Conservation (phyloP, 441 rosid species). For the Gossypium trilobum region DNA sequence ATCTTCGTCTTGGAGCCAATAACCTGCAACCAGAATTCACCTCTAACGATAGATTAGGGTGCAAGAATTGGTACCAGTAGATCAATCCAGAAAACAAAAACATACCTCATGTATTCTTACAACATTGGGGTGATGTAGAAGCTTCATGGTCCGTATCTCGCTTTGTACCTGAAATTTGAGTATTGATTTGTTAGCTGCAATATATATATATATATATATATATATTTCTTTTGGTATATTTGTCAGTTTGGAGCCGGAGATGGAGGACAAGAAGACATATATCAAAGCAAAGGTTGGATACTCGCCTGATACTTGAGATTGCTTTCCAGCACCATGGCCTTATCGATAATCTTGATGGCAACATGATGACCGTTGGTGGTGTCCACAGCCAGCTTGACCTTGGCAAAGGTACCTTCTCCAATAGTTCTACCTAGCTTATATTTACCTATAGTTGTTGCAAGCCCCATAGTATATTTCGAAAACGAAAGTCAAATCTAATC, state of each 20-base stretch:
- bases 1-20: constrained; percentile 77
- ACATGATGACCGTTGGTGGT: constrained; percentile 42
- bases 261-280: background rate
- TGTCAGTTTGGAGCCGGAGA: background rate
- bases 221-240: background rate
- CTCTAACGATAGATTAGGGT: background rate
- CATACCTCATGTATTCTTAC: constrained; percentile 71
- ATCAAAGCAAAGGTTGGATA: background rate
- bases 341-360: constrained; percentile 78
- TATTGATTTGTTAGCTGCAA: background rate
- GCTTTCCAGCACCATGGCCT: constrained; percentile 51
- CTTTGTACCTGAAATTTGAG: constrained; percentile 45
- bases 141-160: constrained; percentile 85
- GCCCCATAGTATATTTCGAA: constrained; percentile 30
- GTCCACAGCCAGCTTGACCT: constrained; percentile 76
- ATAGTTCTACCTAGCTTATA: constrained; percentile 59
- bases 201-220: no score
- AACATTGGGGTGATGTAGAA: constrained; percentile 71
- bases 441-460: constrained; percentile 49
- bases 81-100: background rate
- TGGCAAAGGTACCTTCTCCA: constrained; percentile 86
- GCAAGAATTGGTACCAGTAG: background rate
- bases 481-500: background rate
- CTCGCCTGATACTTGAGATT: constrained; percentile 61
- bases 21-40: constrained; percentile 34